Conservation (phyloP, 2,329 filamentous ascomycete genomes). For the Epichloe aotearoae region DNA sequence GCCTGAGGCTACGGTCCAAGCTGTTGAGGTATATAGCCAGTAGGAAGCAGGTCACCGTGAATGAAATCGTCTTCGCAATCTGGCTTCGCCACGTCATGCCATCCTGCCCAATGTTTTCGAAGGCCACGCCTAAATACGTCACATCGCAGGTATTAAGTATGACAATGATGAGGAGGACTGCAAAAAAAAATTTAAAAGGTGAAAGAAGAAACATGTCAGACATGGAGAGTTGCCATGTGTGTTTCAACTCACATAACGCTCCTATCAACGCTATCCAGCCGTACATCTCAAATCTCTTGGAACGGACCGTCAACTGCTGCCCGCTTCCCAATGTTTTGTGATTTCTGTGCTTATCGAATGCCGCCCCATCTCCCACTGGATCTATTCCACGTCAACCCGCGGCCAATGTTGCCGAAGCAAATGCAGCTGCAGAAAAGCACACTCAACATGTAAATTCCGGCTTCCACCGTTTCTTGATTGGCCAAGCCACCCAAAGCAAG, state of each 20-base stretch:
- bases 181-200: neutral
- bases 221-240: no score
- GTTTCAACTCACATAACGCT: no score
- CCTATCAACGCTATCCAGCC: no score
- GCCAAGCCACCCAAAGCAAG: constrained; percentile 36
- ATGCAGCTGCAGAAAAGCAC: constrained; percentile 91
- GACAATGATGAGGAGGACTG: neutral
- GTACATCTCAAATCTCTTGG: no score
- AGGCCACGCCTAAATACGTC: neutral
- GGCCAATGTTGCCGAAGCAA: constrained; percentile 91
- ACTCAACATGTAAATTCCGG: constrained; percentile 80
- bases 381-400: constrained; percentile 49
- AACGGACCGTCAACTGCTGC: neutral
- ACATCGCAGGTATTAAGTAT: neutral
- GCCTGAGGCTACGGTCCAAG: neutral
- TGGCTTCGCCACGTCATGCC: neutral
- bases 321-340: neutral
- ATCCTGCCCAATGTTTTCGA: neutral
- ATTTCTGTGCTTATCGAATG: constrained; percentile 16
- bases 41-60: no score
- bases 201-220: neutral
- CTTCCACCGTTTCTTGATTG: constrained; percentile 51
- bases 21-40: no score
- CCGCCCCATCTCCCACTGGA: constrained; percentile 33
- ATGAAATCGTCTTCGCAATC: neutral